Evolutionary conservation across 2,329 filamentous ascomycete genomes (phyloP).

Genomic region (Penicillium sp.): DNA sequence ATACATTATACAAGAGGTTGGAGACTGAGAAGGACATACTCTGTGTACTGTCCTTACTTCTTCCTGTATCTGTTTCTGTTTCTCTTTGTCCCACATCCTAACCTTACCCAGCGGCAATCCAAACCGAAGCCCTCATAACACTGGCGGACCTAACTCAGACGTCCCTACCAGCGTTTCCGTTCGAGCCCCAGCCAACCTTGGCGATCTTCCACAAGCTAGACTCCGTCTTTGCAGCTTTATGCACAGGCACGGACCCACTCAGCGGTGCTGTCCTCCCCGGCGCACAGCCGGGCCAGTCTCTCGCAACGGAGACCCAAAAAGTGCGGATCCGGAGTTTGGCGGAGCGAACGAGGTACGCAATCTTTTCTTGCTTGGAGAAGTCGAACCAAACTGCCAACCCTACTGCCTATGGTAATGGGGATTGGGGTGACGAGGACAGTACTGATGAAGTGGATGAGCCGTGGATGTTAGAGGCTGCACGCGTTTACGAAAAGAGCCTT

Average conservation of each 20-base stretch:
- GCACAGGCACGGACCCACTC: slow-evolving; percentile 62
- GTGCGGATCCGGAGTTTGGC: slow-evolving; percentile 81
- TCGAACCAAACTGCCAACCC: slow-evolving; percentile 22
- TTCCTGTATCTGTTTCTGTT: not conserved
- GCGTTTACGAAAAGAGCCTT: slow-evolving; percentile 77
- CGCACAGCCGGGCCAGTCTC: slow-evolving; percentile 59
- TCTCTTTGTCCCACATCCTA: not conserved
- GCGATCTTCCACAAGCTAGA: slow-evolving; percentile 74
- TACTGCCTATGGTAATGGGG: slow-evolving; percentile 33
- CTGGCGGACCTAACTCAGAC: slow-evolving; percentile 70
- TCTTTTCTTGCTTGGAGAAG: slow-evolving; percentile 12
- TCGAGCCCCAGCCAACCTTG: slow-evolving; percentile 68
- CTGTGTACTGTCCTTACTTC: not conserved
- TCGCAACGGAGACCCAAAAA: slow-evolving; percentile 74
- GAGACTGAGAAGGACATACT: too few relatives aligned
- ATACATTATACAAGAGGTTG: not conserved
- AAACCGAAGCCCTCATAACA: slow-evolving; percentile 79
- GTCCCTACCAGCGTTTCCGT: slow-evolving; percentile 70
- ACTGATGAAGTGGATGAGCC: slow-evolving; percentile 46
- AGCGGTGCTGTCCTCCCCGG: slow-evolving; percentile 67
- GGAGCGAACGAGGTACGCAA: slow-evolving; percentile 62
- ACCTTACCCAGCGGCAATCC: slow-evolving; percentile 62
- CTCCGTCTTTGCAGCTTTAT: slow-evolving; percentile 77
- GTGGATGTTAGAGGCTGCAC: slow-evolving; percentile 68
- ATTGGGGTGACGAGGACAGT: slow-evolving; percentile 48